These are phyloP conservation scores for Penicillium expansum DNA, from an alignment of 2,329 filamentous ascomycete species.

Conservation along the genomic window DNA sequence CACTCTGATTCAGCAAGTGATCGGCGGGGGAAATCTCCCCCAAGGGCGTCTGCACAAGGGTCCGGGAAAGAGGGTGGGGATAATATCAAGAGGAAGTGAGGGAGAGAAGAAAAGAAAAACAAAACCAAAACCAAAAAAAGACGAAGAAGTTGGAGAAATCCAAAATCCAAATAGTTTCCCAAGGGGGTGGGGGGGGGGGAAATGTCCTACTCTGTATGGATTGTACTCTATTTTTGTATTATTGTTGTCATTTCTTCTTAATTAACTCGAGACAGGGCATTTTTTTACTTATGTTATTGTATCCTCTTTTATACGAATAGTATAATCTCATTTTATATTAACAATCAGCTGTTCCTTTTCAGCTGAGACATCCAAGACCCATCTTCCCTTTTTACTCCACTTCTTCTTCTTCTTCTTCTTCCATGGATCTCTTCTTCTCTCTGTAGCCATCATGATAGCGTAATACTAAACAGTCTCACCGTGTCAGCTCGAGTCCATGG, in stretches of 20 bases:
- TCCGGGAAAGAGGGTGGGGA: not conserved
- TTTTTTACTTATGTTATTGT: too few species aligned
- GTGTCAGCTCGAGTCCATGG: slow-evolving; percentile 1
- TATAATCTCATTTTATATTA: not conserved
- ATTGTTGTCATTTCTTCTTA: not conserved
- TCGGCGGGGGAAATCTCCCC: slow-evolving; percentile 14
- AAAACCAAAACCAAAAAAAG: too few species aligned
- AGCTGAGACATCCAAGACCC: not conserved
- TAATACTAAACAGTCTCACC: not conserved
- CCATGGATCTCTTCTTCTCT: not conserved
- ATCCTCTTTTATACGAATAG: not conserved
- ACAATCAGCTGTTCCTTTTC: not conserved
- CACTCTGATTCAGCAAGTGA: slow-evolving; percentile 21
- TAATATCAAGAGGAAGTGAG: slow-evolving; percentile 7
- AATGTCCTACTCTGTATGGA: not conserved
- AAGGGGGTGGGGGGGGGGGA: not conserved
- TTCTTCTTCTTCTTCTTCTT: not conserved
- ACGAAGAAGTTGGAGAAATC: not conserved
- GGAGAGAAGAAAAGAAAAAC: not conserved
- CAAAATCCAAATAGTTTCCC: not conserved
- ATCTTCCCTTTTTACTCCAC: slow-evolving; percentile 2
- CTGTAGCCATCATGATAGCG: not conserved
- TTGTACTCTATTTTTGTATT: not conserved
- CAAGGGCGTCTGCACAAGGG: slow-evolving; percentile 1
- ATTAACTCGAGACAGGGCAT: slow-evolving; percentile 2